Evolutionary conservation across 2,329 filamentous ascomycete genomes (phyloP), one percentile per base, ranked within the genome.

Genomic region (Cladosporium oxysporum): DNA sequence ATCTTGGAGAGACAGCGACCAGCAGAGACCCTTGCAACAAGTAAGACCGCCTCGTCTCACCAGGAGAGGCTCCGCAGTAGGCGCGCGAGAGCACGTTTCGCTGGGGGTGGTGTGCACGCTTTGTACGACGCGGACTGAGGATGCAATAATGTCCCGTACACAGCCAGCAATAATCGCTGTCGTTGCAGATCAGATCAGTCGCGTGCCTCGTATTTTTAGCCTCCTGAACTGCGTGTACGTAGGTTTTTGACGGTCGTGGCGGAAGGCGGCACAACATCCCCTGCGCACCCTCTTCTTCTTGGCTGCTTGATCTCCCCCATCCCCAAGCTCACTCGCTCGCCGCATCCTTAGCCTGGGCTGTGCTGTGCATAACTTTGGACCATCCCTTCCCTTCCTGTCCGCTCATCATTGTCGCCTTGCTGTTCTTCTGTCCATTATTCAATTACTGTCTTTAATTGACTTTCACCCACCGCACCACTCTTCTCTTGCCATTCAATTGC

Each of bases 371-470:
- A n/a, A 44, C 57, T 59, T 59, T 47, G 57, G 41, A 31, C 23
- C 57, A 59, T 59, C 57, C 57, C 57, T 59, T 59, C 57, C 57
- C 37, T 44, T 59, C 57, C 35, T 44, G 57, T 47, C 57, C 47
- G 33, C 35, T 37, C 23, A 33, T 35, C n/a, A 44, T 41, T 59
- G 35, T 41, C 57, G 28, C 23, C 26, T 59, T 55, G 33, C 37
- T 59, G 23, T 59, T 59, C 57, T 59, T 37, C 35, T 59, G 33
- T 59, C 33, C 33, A 47, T 59, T 59, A 28, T 11, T 31, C 41
- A 16, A 29, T 55, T 55, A 55, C 29, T 55, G 52, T 55, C 28
- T 55, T 33, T 55, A 33, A 55, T 55, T 55, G 52, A 55, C 52
- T 21, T 55, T 55, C 31, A 21, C 21, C n/a, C 29, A 55, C 29